Base-by-base conservation (phyloP, 2,329 filamentous ascomycete genomes). In the Claviceps paspali region DNA sequence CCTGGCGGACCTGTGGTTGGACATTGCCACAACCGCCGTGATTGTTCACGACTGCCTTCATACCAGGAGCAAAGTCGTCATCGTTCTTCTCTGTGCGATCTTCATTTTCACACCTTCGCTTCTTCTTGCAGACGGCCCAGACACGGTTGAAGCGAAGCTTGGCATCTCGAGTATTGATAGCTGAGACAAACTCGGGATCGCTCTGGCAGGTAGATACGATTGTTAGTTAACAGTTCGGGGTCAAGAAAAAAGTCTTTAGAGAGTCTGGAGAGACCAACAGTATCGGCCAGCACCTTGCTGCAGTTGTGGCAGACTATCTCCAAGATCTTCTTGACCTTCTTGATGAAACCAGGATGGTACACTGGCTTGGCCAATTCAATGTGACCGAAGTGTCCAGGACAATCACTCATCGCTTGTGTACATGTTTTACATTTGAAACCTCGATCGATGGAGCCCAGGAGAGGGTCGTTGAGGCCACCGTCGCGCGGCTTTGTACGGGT, bases 231-330 rank as follows among this genome's bases (percentile, higher is more conserved):
- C 63, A 64, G 59, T 55, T 22, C 63, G 62, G 64, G n/a, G 54
- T 22, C 27, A 35, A 34, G 53, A 54, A 55, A 61, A 59, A 63
- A 70, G 62, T 64, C 64, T 62, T 57, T 54, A 58, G 66, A 68
- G 68, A 67, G 33, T 68, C 39, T 55, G 54, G 57, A 51, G 45
- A 70, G 68, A 92, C 88, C 85, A 79, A 96, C 88, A 79, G 85
- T 83, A 74, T 96, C 87, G 64, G 86, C 81, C 70, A 94, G 76
- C 56, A 96, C 84, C 70, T 91, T 93, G 65, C 87, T 88, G 71
- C 92, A 98, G 62, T 92, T 95, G 67, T 94, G 87, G 73, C 92
- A 98, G 61, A 98, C 87, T 50, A 87, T 91, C 72, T 98, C 92
- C 60, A 98, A 70, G 52, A 99, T 76, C 70, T 96, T 98, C 72